Evolutionary conservation across 257 asterid genomes (phyloP).

Genomic region (Scutellaria baicalensis): DNA sequence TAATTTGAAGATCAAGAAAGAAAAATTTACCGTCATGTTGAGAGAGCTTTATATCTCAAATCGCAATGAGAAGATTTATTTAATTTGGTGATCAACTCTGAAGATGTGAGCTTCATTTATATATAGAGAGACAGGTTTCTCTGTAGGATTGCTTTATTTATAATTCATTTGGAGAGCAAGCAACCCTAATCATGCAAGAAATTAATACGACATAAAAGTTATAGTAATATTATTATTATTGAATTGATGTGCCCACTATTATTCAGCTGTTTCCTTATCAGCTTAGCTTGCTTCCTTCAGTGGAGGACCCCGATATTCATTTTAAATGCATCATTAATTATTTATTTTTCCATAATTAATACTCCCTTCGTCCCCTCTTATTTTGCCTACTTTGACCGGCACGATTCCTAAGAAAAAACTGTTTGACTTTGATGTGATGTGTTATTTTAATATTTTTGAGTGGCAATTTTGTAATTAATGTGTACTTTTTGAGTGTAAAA

Average conservation of each 20-base stretch:
- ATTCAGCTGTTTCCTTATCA: not conserved
- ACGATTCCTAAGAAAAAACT: no score
- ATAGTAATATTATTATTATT: not conserved
- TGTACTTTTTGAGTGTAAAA: no score
- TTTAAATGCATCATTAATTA: not conserved
- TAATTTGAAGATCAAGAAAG: not conserved
- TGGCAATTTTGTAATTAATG: no score
- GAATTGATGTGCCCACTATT: not conserved
- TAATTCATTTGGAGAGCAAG: slow-evolving; percentile 19
- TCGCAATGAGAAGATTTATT: not conserved
- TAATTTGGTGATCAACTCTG: not conserved
- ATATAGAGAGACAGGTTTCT: not conserved
- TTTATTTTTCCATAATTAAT: no score
- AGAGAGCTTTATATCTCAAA: not conserved
- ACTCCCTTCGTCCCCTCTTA: no score
- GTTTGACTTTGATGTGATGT: no score
- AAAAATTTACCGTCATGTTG: slow-evolving; percentile 37
- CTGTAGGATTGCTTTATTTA: not conserved
- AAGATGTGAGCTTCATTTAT: not conserved
- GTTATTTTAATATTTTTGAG: no score
- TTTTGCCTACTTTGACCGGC: no score
- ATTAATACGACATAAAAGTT: not conserved
- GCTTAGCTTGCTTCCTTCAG: slow-evolving; percentile 1
- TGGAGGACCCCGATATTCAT: slow-evolving; percentile 23
- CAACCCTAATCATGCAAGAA: slow-evolving; percentile 14